Base-by-base conservation (phyloP, 169 alveolate genomes). In the Plasmodium berghei region DNA sequence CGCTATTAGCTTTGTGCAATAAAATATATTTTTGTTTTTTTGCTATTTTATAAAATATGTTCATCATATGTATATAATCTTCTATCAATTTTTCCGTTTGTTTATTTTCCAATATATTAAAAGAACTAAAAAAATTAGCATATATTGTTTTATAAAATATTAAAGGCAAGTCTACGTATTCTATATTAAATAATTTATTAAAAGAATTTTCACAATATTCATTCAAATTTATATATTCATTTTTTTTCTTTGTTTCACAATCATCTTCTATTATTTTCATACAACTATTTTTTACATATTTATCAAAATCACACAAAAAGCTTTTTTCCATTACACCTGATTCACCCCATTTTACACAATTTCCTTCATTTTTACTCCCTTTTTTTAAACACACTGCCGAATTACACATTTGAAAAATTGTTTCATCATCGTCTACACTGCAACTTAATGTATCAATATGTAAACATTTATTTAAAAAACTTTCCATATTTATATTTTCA, bases 181-280 rank as follows among this genome's bases (percentile, higher is more conserved):
- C 90, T 42, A 83, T 83, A 18, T 70, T 56, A 83, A 83, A 83
- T 28, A 67, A 6, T 55, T 40, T 49, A 83, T 83, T 83, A 69
- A 83, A 83, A 58, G 55, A 45, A 62, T 83, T 83, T 61, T 83
- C 90, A 66, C 73, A 69, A 72, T 83, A 83, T 20, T 24, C 90
- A 55, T 83, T 83, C 45, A 83, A 69, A 49, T 83, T 69, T 12
- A 54, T 55, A n/a, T 62, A 18, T 45, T 59, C 55, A 0, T 12
- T 5, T 69, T 70, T 55, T 58, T 34, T 24, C 56, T 28, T 64
- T 18, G 42, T 52, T 16, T 10, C n/a, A 9, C 24, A 54, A 20
- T 34, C 59, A 28, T 40, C 58, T 34, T 58, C 46, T 55, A 66
- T 24, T 18, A 45, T 73, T 55, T 83, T 72, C 8, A 34, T 26